Evolutionary conservation across 2,329 filamentous ascomycete genomes (phyloP).

Genomic region (Sclerotinia borealis): DNA sequence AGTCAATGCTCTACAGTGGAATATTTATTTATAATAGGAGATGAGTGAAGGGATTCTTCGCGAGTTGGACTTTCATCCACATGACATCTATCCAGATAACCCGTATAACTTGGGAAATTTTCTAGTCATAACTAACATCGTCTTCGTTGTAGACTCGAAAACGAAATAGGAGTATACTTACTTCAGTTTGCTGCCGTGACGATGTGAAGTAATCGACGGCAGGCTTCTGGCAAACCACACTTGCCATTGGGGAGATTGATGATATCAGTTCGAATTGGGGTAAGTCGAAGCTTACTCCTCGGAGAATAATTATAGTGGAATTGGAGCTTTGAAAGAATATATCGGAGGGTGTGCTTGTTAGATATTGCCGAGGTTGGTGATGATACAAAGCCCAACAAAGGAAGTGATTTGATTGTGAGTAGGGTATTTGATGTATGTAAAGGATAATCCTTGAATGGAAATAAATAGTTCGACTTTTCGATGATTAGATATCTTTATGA

Average conservation of each 20-base stretch:
- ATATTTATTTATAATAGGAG: too few relatives aligned
- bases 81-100: neutral
- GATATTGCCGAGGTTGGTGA: slow-evolving; percentile 4
- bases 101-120: neutral
- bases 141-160: neutral
- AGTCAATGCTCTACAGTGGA: neutral
- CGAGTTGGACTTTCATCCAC: neutral
- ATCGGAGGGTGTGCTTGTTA: neutral
- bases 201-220: slow-evolving; percentile 21
- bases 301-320: neutral
- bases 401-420: neutral
- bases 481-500: slow-evolving; percentile 7
- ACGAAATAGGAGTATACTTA: slow-evolving; percentile 13
- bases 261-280: neutral
- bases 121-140: neutral
- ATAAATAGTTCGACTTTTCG: neutral
- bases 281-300: slow-evolving; percentile 14
- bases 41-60: neutral
- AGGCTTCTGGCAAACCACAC: slow-evolving; percentile 16
- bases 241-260: slow-evolving; percentile 16
- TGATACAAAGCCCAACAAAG: slow-evolving; percentile 5
- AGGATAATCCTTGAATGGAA: neutral
- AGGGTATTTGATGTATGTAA: slow-evolving; percentile 1
- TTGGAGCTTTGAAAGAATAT: slow-evolving; percentile 3
- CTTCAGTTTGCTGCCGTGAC: slow-evolving; percentile 18